phyloP scores from a whole-genome alignment of 768 basidiomycete species.

The Leucocoprinus sp. region DNA sequence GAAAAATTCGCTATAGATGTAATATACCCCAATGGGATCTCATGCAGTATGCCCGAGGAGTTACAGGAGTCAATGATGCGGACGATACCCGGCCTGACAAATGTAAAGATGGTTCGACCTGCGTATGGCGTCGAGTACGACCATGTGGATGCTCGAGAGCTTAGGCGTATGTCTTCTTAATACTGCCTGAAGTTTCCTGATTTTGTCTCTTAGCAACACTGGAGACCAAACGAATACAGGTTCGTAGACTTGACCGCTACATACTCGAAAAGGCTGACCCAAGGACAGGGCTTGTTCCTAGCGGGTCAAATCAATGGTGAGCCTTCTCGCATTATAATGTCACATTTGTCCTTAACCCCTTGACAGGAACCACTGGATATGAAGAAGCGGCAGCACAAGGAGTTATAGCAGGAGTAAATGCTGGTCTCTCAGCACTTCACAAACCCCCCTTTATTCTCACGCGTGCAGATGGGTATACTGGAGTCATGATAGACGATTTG shows the following conservation, averaged over 20 bases:
- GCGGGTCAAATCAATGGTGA: conserved; percentile 86
- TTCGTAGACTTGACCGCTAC: conserved; percentile 15
- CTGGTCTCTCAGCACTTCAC: conserved; percentile 57
- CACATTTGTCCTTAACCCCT: not conserved
- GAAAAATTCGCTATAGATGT: conserved; percentile 41
- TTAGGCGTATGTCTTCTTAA: conserved; percentile 44
- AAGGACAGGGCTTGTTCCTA: conserved; percentile 64
- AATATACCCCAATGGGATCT: conserved; percentile 87
- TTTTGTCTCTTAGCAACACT: conserved; percentile 49
- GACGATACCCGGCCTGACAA: conserved; percentile 78
- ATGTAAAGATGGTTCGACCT: conserved; percentile 73
- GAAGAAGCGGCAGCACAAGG: conserved; percentile 94
- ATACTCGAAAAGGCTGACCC: not conserved
- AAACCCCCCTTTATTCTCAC: conserved; percentile 55
- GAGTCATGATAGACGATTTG: conserved; percentile 90
- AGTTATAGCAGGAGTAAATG: conserved; percentile 81
- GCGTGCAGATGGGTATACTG: conserved; percentile 81
- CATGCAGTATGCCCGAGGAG: conserved; percentile 82
- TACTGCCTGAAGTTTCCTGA: not conserved
- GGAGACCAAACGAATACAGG: conserved; percentile 79
- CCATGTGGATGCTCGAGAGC: conserved; percentile 78
- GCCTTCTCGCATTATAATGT: not conserved
- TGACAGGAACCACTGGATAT: conserved; percentile 79
- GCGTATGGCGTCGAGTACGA: conserved; percentile 95
- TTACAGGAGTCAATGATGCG: conserved; percentile 77